Percentiles rank a stretch among this genome's conserved stretches.
Evolutionary conservation across 495 filamentous ascomycete species (phyloP).

Genomic region (Coniosporium apollinis): DNA sequence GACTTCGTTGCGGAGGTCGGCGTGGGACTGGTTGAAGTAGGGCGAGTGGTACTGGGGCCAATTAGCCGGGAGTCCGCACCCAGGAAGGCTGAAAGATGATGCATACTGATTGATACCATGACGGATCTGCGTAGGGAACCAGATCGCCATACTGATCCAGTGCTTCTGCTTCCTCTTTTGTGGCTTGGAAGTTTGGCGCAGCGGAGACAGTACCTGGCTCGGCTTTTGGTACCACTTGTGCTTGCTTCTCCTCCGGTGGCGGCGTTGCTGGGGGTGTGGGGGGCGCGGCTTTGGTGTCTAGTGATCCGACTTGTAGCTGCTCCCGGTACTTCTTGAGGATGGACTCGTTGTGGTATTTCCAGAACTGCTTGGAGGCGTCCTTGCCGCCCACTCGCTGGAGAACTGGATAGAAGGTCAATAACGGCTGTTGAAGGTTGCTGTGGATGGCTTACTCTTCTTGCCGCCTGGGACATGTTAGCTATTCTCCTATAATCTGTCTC

Average conservation of each 20-base stretch:
- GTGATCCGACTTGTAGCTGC: constrained; percentile 72
- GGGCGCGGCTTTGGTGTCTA: constrained; percentile 64
- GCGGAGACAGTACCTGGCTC: constrained; percentile 29
- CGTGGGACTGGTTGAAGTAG: constrained; percentile 89
- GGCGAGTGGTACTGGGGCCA: constrained; percentile 68
- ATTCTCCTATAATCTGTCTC: constrained; percentile 3
- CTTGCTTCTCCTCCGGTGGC: constrained; percentile 33
- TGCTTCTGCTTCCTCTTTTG: constrained; percentile 42
- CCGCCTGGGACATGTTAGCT: constrained; percentile 54
- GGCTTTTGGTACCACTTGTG: constrained; percentile 28
- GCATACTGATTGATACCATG: constrained; percentile 91
- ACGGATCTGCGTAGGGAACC: constrained; percentile 82
- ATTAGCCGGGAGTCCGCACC: constrained; percentile 6
- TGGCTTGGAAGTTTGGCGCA: constrained; percentile 27
- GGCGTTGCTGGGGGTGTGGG: constrained; percentile 36
- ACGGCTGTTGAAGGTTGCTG: not conserved
- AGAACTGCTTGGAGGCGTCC: constrained; percentile 95
- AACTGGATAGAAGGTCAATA: constrained; percentile 30
- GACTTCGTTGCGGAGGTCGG: constrained; percentile 72
- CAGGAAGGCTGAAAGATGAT: not conserved
- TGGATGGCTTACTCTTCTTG: constrained; percentile 62
- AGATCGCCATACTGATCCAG: constrained; percentile 72
- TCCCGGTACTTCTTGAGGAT: constrained; percentile 92
- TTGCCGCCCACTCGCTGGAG: constrained; percentile 86
- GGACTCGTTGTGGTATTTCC: constrained; percentile 95